Conservation (phyloP, 2,329 filamentous ascomycete genomes). For the Alternaria gaisen region DNA sequence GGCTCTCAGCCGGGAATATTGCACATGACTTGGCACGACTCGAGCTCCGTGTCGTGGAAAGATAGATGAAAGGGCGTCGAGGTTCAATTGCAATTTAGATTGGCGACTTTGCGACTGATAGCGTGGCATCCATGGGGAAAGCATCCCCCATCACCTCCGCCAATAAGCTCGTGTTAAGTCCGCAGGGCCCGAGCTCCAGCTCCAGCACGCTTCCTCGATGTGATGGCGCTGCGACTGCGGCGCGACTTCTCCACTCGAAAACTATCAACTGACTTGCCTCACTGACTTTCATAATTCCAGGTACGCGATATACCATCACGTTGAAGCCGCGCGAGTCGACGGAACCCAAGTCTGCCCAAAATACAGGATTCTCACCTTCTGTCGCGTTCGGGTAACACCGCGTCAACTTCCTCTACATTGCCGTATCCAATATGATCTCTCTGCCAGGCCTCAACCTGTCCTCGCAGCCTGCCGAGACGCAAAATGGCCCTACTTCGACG, state of each 20-base stretch:
- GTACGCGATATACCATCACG: not conserved
- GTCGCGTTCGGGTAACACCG: not conserved
- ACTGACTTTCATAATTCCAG: not conserved
- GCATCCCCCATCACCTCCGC: slow-evolving; percentile 16
- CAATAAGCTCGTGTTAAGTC: slow-evolving; percentile 25
- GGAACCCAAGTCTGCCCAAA: not conserved
- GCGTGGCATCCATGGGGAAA: slow-evolving; percentile 27
- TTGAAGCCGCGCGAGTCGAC: not conserved
- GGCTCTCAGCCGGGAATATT: not conserved
- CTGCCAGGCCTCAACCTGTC: slow-evolving; percentile 58
- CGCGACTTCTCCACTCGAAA: not conserved
- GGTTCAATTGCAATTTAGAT: slow-evolving; percentile 10
- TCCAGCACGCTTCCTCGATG: not conserved
- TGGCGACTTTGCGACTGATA: slow-evolving; percentile 15
- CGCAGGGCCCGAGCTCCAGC: slow-evolving; percentile 22
- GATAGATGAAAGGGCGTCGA: not conserved
- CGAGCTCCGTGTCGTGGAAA: not conserved
- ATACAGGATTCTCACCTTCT: not conserved
- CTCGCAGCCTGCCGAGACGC: slow-evolving; percentile 40
- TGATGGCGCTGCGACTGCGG: not conserved
- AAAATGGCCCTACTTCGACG: slow-evolving; percentile 32
- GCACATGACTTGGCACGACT: not conserved
- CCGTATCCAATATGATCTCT: slow-evolving; percentile 43
- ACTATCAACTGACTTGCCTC: not conserved
- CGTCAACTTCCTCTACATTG: not conserved